These are phyloP conservation scores for Carex cristatella DNA, from an alignment of 176 grass and related monocot genomes.

Conservation along the genomic window DNA sequence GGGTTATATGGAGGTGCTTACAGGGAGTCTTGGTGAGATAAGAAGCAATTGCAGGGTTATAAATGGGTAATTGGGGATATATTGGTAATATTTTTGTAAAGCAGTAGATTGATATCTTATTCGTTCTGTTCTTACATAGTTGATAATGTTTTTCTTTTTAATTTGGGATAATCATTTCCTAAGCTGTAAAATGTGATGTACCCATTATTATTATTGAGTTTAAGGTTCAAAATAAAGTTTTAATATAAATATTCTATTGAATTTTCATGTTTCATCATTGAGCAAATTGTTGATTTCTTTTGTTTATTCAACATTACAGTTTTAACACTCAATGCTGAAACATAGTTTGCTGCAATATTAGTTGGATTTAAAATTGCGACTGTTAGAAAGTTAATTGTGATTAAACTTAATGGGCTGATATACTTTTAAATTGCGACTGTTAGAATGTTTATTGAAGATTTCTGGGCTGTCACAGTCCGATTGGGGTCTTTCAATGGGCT, in stretches of 20 bases:
- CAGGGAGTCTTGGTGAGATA: conserved; percentile 49
- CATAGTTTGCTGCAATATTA: background rate
- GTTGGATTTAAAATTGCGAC: background rate
- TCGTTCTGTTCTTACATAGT: conserved; percentile 28
- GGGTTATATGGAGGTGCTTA: conserved; percentile 60
- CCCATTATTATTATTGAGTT: background rate
- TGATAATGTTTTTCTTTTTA: background rate
- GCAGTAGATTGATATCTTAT: conserved; percentile 24
- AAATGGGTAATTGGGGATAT: conserved; percentile 15
- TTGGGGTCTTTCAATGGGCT: background rate
- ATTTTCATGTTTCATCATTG: background rate
- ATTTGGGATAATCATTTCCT: background rate
- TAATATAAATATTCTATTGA: background rate
- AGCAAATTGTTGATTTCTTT: background rate
- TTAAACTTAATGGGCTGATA: background rate
- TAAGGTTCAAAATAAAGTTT: conserved; percentile 14
- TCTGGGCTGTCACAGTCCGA: background rate
- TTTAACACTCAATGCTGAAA: background rate
- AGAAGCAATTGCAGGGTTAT: conserved; percentile 60
- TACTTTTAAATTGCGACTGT: background rate
- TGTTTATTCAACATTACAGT: background rate
- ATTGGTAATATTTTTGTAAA: conserved; percentile 9
- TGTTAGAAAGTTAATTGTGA: background rate
- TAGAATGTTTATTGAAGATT: background rate
- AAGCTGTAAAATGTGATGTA: conserved; percentile 10